Conservation (phyloP, 1,139 yeast genomes). For the Yamadazyma atlantica region DNA sequence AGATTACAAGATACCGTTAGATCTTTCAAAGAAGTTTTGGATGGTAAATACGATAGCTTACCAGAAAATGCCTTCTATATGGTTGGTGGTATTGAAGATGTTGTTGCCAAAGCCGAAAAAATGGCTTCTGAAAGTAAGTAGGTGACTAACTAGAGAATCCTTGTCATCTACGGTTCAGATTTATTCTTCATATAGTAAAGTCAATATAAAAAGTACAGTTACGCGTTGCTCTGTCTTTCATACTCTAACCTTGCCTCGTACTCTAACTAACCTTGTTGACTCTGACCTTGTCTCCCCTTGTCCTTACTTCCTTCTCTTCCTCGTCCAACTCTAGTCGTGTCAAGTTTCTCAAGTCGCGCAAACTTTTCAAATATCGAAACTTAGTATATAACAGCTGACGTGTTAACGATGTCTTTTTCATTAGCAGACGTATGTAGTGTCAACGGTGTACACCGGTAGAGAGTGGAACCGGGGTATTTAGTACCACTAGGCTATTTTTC, state of each 20-base stretch:
- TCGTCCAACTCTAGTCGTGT: too few species aligned
- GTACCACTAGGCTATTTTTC: too few species aligned
- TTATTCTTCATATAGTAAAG: conserved; percentile 12
- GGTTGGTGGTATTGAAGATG: conserved; percentile 99
- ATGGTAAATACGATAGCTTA: conserved; percentile 96
- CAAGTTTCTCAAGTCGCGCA: too few species aligned
- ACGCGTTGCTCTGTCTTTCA: too few species aligned
- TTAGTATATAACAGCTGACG: neutral
- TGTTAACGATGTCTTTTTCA: conserved; percentile 12
- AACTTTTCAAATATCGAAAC: too few species aligned
- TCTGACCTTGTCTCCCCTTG: too few species aligned
- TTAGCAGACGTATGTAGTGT: conserved; percentile 15
- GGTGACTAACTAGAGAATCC: neutral
- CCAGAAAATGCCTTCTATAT: conserved; percentile 99
- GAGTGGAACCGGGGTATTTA: too few species aligned
- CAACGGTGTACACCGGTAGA: neutral
- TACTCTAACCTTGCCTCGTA: too few species aligned
- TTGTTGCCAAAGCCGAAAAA: conserved; percentile 97
- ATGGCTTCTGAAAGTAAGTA: conserved; percentile 91
- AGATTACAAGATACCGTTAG: conserved; percentile 91
- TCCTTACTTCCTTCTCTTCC: too few species aligned
- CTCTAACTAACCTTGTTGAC: too few species aligned
- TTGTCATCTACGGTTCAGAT: conserved; percentile 7
- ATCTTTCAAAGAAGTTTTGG: conserved; percentile 96
- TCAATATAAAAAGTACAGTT: conserved; percentile 12